Evolutionary conservation across 768 basidiomycete genomes (phyloP).

Genomic region (Thelephora aurantiotincta): DNA sequence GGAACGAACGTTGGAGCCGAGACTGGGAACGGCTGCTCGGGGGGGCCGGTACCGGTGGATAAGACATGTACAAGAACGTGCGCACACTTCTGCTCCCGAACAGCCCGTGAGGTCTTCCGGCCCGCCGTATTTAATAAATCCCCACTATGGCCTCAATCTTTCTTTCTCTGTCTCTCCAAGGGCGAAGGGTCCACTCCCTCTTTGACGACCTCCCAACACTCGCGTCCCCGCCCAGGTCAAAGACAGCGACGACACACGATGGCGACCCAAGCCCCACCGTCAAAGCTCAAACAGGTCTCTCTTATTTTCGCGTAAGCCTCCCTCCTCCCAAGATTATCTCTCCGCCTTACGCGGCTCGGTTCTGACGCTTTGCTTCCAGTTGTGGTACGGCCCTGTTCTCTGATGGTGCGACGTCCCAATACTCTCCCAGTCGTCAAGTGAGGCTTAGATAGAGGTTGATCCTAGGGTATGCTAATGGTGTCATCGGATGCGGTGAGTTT

Average conservation of each 20-base stretch:
- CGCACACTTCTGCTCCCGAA: no score
- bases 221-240: no score
- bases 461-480: conserved; percentile 66
- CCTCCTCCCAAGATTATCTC: neutral
- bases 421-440: neutral
- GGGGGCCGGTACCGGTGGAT: no score
- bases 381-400: conserved; percentile 85
- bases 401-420: conserved; percentile 36
- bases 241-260: neutral
- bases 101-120: no score
- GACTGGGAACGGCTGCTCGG: no score
- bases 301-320: conserved; percentile 75
- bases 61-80: no score
- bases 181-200: no score
- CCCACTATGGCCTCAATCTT: no score
- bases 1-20: no score
- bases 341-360: conserved; percentile 1
- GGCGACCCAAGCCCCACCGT: neutral
- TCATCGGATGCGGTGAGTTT: conserved; percentile 63
- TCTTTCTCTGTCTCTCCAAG: no score
- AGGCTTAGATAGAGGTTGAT: neutral
- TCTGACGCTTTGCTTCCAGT: conserved; percentile 19
- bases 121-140: no score
- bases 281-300: conserved; percentile 39
- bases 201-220: no score